Evolutionary conservation across 768 basidiomycete species (phyloP).

Genomic region (Amanita rubescens): DNA sequence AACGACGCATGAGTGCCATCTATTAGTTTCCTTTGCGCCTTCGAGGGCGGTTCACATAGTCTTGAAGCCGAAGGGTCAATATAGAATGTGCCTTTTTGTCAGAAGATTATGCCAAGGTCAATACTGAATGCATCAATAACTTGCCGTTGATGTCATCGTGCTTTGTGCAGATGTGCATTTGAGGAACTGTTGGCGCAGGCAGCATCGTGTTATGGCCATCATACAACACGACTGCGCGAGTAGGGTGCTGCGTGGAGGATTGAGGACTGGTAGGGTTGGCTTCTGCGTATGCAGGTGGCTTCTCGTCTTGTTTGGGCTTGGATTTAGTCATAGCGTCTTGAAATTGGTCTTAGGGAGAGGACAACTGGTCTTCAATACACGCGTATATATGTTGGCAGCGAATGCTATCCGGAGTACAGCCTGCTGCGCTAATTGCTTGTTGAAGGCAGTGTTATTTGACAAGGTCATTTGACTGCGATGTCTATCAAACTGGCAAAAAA

Average conservation of each 20-base stretch:
- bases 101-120: not conserved
- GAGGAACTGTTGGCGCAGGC: conserved; percentile 20
- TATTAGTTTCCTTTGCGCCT: conserved; percentile 18
- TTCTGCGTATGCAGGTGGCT: conserved; percentile 4
- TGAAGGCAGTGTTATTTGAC: too few species aligned
- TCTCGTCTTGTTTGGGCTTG: not conserved
- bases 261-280: not conserved
- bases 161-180: conserved; percentile 24
- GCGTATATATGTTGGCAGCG: too few species aligned
- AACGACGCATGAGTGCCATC: conserved; percentile 33
- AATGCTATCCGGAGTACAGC: too few species aligned
- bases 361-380: not conserved
- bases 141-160: conserved; percentile 26
- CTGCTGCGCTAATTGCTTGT: too few species aligned
- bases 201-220: not conserved
- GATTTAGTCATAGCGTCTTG: too few species aligned
- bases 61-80: conserved; percentile 32
- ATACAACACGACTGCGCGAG: not conserved
- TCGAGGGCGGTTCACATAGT: conserved; percentile 5
- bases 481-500: conserved; percentile 11
- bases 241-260: not conserved
- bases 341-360: too few species aligned
- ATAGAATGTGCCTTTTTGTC: conserved; percentile 30
- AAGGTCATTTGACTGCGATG: too few species aligned
- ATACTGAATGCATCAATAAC: not conserved